A percentile compares a stretch with the other conserved stretches of the same genome.
phyloP scores from a whole-genome alignment of 192 early-diverging fungal species.

The Podila epicladia region DNA sequence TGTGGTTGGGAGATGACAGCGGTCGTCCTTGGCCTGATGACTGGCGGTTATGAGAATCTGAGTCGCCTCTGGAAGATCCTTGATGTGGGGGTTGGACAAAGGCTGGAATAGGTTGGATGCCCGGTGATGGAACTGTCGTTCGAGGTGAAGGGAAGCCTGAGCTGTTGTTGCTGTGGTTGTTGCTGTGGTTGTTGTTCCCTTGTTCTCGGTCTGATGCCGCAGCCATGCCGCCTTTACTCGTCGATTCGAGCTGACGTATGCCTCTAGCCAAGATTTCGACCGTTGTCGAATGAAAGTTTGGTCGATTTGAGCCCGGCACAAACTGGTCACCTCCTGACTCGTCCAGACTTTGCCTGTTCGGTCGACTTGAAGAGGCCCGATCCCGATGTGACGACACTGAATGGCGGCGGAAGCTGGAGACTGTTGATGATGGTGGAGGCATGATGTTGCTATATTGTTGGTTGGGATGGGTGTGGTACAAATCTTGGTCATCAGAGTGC shows the following conservation, averaged over 20 bases:
- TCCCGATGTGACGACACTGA: constrained; percentile 35
- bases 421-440: constrained; percentile 44
- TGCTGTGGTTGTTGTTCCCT: background rate
- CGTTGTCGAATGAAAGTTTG: constrained; percentile 22
- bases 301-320: constrained; percentile 22
- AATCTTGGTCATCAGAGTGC: constrained; percentile 7
- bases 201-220: constrained; percentile 9
- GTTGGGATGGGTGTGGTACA: background rate
- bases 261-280: constrained; percentile 27
- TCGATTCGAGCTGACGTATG: constrained; percentile 16
- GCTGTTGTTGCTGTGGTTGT: constrained; percentile 9
- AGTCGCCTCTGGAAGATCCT: constrained; percentile 22
- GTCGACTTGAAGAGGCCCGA: constrained; percentile 3
- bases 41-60: constrained; percentile 14
- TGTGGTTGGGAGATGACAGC: constrained; percentile 28
- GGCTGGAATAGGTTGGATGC: constrained; percentile 5
- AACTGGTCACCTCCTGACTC: constrained; percentile 40
- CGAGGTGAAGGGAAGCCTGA: constrained; percentile 44
- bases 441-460: constrained; percentile 23
- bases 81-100: constrained; percentile 15
- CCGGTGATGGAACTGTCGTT: constrained; percentile 31
- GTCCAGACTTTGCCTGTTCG: constrained; percentile 23
- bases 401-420: constrained; percentile 31
- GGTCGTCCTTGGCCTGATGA: constrained; percentile 19
- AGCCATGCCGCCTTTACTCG: constrained; percentile 17